phyloP scores from a whole-genome alignment of 768 basidiomycete species.

The Clitopilus passeckerianus region DNA sequence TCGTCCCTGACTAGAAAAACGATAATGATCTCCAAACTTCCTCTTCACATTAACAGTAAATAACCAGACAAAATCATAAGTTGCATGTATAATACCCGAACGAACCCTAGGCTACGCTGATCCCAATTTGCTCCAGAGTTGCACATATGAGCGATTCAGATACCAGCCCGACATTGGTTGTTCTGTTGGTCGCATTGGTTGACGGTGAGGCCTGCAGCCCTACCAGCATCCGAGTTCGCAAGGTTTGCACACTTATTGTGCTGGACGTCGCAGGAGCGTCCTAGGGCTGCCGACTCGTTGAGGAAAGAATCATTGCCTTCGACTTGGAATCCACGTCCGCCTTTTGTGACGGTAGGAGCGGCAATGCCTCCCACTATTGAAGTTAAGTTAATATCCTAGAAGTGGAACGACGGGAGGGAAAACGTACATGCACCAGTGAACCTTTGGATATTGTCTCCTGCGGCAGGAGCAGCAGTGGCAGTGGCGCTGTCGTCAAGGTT shows the following conservation, averaged over 20 bases:
- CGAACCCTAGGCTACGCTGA: not conserved
- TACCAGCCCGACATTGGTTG: constrained; percentile 23
- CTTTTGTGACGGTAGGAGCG: constrained; percentile 39
- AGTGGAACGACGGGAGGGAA: not conserved
- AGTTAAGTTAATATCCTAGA: not conserved
- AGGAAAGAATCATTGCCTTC: constrained; percentile 40
- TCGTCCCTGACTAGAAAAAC: not conserved
- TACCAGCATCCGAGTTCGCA: constrained; percentile 40
- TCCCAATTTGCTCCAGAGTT: not conserved
- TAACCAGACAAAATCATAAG: not conserved
- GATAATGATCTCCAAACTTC: not conserved
- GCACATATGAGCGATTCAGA: not conserved
- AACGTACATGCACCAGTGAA: constrained; percentile 45
- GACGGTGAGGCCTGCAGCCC: constrained; percentile 30
- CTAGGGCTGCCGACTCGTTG: constrained; percentile 42
- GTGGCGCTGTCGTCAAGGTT: constrained; percentile 5
- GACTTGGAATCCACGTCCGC: constrained; percentile 46
- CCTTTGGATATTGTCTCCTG: constrained; percentile 37
- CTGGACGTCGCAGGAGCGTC: constrained; percentile 55
- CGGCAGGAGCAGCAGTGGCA: constrained; percentile 11
- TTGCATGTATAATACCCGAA: not conserved
- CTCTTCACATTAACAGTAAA: not conserved
- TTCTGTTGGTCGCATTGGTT: constrained; percentile 33
- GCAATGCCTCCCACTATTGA: constrained; percentile 34
- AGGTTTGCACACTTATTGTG: constrained; percentile 50